These are phyloP conservation scores for Serendipita sp. DNA, from an alignment of 768 basidiomycete genomes.

Conservation along the genomic window DNA sequence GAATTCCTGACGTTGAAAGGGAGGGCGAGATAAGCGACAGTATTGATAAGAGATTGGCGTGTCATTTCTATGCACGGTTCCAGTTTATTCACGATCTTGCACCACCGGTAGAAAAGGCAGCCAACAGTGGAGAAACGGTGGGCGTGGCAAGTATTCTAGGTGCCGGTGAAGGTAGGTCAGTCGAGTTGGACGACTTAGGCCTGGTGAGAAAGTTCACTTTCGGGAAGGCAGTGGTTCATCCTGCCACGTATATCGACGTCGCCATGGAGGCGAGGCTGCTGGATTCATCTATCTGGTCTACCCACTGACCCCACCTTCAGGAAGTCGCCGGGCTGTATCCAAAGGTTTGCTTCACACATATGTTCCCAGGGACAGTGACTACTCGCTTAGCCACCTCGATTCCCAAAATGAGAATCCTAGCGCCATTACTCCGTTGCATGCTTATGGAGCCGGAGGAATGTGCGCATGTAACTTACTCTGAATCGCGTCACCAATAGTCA, in stretches of 20 bases:
- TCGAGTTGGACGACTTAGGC: constrained; percentile 34
- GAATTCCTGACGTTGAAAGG: constrained; percentile 19
- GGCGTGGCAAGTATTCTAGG: constrained; percentile 33
- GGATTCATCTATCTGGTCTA: not conserved
- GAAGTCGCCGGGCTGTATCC: not conserved
- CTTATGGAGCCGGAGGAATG: too few relatives aligned
- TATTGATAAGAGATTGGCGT: too few relatives aligned
- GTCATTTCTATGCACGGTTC: constrained; percentile 34
- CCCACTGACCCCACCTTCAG: not conserved
- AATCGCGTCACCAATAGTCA: not conserved
- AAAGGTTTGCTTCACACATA: constrained; percentile 7
- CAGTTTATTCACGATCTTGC: constrained; percentile 31
- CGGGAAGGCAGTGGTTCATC: constrained; percentile 20
- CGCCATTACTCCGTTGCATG: not conserved
- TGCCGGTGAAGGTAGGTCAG: constrained; percentile 21
- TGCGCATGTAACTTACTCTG: not conserved
- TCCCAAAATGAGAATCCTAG: not conserved
- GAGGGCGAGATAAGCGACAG: constrained; percentile 18
- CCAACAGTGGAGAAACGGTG: constrained; percentile 27
- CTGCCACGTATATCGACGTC: constrained; percentile 35
- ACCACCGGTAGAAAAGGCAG: constrained; percentile 22
- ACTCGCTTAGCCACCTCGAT: not conserved
- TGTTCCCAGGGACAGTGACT: constrained; percentile 6
- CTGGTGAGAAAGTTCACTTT: constrained; percentile 30
- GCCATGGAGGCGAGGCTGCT: constrained; percentile 29